phyloP scores from a whole-genome alignment of 805 yeast genomes.

The Ogataea kodamae region DNA sequence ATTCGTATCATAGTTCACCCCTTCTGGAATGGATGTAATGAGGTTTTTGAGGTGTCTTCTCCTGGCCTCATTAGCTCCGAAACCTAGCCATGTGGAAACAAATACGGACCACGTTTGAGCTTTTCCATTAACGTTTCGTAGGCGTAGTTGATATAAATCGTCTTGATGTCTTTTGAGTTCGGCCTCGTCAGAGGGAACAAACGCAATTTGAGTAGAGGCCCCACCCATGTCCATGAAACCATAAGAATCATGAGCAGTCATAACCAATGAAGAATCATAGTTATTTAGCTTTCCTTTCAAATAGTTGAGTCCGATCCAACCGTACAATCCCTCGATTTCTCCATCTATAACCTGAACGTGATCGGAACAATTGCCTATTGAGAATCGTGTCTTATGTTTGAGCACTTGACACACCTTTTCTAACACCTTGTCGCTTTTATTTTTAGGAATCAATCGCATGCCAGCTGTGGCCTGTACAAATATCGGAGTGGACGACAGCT shows the following conservation, averaged over 20 bases:
- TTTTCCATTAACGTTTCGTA: slow-evolving; percentile 69
- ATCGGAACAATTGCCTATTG: slow-evolving; percentile 54
- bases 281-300: slow-evolving; percentile 61
- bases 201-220: slow-evolving; percentile 94
- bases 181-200: slow-evolving; percentile 67
- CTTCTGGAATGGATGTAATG: slow-evolving; percentile 46
- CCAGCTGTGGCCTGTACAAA: slow-evolving; percentile 97
- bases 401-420: slow-evolving; percentile 58
- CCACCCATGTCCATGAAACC: slow-evolving; percentile 99
- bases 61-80: slow-evolving; percentile 94
- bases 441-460: slow-evolving; percentile 70
- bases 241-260: slow-evolving; percentile 42
- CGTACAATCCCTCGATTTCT: slow-evolving; percentile 89
- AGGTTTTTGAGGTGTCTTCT: slow-evolving; percentile 60
- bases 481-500: slow-evolving; percentile 70
- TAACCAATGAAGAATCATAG: slow-evolving; percentile 33
- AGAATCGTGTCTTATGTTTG: slow-evolving; percentile 52
- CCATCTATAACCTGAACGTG: slow-evolving; percentile 90
- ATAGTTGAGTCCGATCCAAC: slow-evolving; percentile 92
- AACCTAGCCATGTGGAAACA: slow-evolving; percentile 96
- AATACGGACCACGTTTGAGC: slow-evolving; percentile 78
- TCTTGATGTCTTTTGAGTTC: slow-evolving; percentile 65
- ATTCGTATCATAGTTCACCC: slow-evolving; percentile 39
- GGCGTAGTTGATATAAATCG: slow-evolving; percentile 62
- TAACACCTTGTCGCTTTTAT: slow-evolving; percentile 52